Evolutionary conservation across 441 rosid genomes (phyloP), one percentile per base, ranked within the genome.

Genomic region (Erysimum cheiri): DNA sequence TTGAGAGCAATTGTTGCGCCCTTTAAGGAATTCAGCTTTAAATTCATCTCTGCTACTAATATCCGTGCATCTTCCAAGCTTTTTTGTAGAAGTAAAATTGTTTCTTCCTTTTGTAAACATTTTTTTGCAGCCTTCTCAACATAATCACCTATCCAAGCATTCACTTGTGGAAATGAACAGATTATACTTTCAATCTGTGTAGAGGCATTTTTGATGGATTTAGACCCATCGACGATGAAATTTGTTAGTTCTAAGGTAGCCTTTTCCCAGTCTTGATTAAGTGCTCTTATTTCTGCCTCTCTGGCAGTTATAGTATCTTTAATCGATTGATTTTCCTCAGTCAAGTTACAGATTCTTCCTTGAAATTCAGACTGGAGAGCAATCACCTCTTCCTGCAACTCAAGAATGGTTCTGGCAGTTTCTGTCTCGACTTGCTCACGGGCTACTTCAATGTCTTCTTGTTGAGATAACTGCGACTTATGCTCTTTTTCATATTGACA

Each of bases 31-130:
- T 72, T 82, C 69, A 92, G 77, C 81, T 87, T 95, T 81, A 82
- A 75, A 74, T 90, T 91, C 99, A 92, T 85, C 61, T 87, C 98
- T 55, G 59, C 36, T 40, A 85, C 85, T 87, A 84, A 81, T 80
- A 82, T 81, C 79, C 82, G 89, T 67, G 99, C 93, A 74, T 89
- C 95, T 83, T 87, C 94, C 85, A 95, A 85, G 83, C 97, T 88
- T 81, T 81, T 84, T 79, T 92, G 89, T 32, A 95, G 86, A 67
- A 79, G 82, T 65, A 84, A 79, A 71, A 90, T 86, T 61, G 84
- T 80, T 81, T 90, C 94, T 80, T 92, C 98, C 82, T 92, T 92
- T 72, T 85, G 88, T 64, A 90, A 78, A 84, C 91, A 92, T 72
- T 81, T 85, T 78, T 75, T 81, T 64, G 91, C 93, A 73, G 93